A percentile compares a stretch with the other conserved stretches of the same genome.
phyloP scores from a whole-genome alignment of 2,329 filamentous ascomycete species.

The Venturia carpophila region DNA sequence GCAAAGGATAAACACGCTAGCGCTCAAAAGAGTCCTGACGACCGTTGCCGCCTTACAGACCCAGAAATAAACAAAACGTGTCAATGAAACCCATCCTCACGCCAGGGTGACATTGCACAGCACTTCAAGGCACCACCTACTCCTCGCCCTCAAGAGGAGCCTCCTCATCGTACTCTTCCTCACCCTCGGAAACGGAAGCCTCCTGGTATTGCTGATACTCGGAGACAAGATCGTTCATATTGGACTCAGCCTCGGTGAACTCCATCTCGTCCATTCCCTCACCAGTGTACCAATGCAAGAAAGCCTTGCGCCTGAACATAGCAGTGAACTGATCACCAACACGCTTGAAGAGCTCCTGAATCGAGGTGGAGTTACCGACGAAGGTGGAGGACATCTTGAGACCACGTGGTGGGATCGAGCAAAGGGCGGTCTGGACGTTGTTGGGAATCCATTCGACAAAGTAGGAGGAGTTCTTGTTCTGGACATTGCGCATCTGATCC shows the following conservation, averaged over 20 bases:
- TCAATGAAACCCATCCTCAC: not conserved
- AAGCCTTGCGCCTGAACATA: constrained; percentile 99
- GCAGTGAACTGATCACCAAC: constrained; percentile 98
- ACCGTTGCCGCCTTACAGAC: not conserved
- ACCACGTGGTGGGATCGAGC: constrained; percentile 94
- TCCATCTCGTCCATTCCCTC: constrained; percentile 99
- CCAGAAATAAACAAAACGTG: constrained; percentile 6
- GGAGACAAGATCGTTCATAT: constrained; percentile 99
- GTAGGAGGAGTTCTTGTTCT: constrained; percentile 99
- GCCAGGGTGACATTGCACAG: not conserved
- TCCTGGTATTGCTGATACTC: constrained; percentile 99
- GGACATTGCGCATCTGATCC: constrained; percentile 99
- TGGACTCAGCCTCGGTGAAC: constrained; percentile 99
- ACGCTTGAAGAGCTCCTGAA: constrained; percentile 99
- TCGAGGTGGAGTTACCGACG: constrained; percentile 97
- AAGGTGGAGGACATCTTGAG: constrained; percentile 99
- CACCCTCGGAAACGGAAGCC: constrained; percentile 91
- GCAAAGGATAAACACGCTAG: constrained; percentile 6
- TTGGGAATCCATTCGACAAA: constrained; percentile 99
- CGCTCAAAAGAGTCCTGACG: constrained; percentile 12
- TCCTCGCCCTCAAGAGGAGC: constrained; percentile 64
- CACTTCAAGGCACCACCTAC: constrained; percentile 28
- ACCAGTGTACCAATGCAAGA: constrained; percentile 99
- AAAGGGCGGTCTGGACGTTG: constrained; percentile 99
- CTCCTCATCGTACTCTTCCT: constrained; percentile 93